Evolutionary conservation across 2,329 filamentous ascomycete species (phyloP), one percentile per base, ranked within the genome.

Genomic region (Pseudogymnoascus sp.): DNA sequence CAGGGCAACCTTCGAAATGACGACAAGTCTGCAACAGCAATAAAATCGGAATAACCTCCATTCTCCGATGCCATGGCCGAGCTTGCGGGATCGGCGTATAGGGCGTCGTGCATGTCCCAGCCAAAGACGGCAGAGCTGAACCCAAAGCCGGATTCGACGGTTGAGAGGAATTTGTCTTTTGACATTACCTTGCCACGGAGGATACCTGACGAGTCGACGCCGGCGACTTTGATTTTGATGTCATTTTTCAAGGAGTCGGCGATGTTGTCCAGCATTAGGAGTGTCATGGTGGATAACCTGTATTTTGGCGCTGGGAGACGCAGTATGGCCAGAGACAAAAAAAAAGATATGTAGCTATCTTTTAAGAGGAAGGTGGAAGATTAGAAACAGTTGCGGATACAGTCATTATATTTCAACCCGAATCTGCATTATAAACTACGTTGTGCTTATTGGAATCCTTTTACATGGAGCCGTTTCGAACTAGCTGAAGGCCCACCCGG

Each of bases 51-150:
- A 76, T 96, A 96, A 45, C 92, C 92, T 73, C 96, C 96, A 71
- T 71, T 91, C 88, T 69, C 89, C 89, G 77, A 96, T 96, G 77
- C 90, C 95, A 74, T 96, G 88, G 71, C 84, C 84, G 66, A 96
- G 83, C 77, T 96, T 91, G 69, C 86, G 74, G 90, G 88, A 75
- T 83, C 86, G 74, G 90, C 88, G 75, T 96, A 97, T 11, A 91
- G 96, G 78, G 86, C 82, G 72, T 97, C 93, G 76, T 97, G 92
- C 91, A 96, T 96, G 76, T 97, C 92, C 93, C 93, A 96, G 73
- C 93, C 92, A 71, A 96, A 96, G 68, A 96, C 86, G 68, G 96
- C 91, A 21, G 90, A 95, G 80, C 93, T 96, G 80, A 96, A 96
- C 61, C 92, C 93, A 69, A 96, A 96, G 61, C 92, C 93, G 49